These are phyloP conservation scores for Schizosaccharomyces osmophilus DNA, from an alignment of 805 yeast species.

Conservation along the genomic window DNA sequence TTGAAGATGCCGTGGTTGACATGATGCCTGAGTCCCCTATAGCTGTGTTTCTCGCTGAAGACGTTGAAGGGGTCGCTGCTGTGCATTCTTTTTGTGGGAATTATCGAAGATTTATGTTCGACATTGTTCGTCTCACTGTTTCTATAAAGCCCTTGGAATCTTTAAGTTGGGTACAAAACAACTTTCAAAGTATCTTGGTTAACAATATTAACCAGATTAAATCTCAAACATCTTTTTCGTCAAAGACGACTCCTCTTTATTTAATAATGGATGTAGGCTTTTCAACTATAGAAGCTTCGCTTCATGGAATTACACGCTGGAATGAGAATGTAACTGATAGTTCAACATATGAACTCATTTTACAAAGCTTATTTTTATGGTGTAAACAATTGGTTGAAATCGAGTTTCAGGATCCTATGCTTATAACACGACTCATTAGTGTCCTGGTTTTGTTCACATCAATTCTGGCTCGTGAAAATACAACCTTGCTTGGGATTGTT, in stretches of 20 bases:
- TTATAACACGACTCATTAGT: conserved; percentile 67
- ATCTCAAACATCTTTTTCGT: neutral
- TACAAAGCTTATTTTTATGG: conserved; percentile 38
- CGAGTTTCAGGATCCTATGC: conserved; percentile 53
- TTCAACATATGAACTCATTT: conserved; percentile 30
- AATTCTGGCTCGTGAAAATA: conserved; percentile 45
- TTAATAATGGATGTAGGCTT: conserved; percentile 61
- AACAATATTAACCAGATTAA: neutral
- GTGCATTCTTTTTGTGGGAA: conserved; percentile 49
- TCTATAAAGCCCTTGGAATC: conserved; percentile 71
- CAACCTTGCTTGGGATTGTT: conserved; percentile 46
- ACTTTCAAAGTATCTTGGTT: conserved; percentile 33
- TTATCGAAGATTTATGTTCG: conserved; percentile 67
- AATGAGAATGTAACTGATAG: conserved; percentile 13
- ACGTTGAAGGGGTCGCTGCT: conserved; percentile 73
- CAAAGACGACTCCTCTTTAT: conserved; percentile 31
- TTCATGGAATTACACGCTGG: conserved; percentile 89
- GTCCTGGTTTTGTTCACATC: conserved; percentile 88
- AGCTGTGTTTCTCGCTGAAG: conserved; percentile 41
- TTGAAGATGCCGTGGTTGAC: conserved; percentile 19
- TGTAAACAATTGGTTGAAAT: conserved; percentile 33
- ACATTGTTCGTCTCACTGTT: conserved; percentile 64
- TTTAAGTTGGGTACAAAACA: conserved; percentile 49
- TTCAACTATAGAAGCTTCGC: conserved; percentile 64
- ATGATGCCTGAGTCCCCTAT: neutral